Evolutionary conservation across 768 basidiomycete genomes (phyloP), one percentile per base, ranked within the genome.

Genomic region (Rhizopogon vesiculosus): DNA sequence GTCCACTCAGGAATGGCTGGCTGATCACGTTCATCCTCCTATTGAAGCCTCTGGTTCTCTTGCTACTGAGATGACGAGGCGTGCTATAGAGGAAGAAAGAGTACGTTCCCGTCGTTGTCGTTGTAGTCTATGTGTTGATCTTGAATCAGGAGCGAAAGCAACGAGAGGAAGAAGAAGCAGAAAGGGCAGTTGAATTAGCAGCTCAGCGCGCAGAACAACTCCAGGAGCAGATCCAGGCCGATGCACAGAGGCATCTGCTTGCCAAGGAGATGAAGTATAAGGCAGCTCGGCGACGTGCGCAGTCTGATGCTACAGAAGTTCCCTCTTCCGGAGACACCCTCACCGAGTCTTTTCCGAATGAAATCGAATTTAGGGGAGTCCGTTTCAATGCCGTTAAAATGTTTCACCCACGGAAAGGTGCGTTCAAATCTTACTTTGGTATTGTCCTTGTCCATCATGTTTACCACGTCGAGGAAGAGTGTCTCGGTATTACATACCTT

Each of bases 31-130:
- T 45, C 71, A 71, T 19, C 85, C 84, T 1, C 77, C 79, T 2
- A 73, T 75, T 7, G 86, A 89, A 66, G 78, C 76, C 7, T 73
- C 76, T 12, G 87, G 85, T 15, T 93, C 91, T 0, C 77, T 93
- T 4, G 91, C 91, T 10, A 75, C 81, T 5, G 81, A 92, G 66
- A 92, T 93, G 91, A 85, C 76, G 45, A 80, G 78, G 59, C 81
- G 91, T 31, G 89, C 89, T 0, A 71, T 75, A 58, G 85, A 89
- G 49, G 84, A 86, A 67, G 85, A 90, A 62, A 75, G 74, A 61
- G 89, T 86, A 50, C 51, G 78, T 66, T 38, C 48, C 38, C 41
- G 5, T 53, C 31, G 18, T 53, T 48, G n/a, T 8, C 44, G 56
- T 15, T 22, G 54, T 38, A 40, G 42, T 9, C 25, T 28, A 19